Base-by-base conservation (phyloP, 2,329 filamentous ascomycete genomes). In the Curvularia sp. region DNA sequence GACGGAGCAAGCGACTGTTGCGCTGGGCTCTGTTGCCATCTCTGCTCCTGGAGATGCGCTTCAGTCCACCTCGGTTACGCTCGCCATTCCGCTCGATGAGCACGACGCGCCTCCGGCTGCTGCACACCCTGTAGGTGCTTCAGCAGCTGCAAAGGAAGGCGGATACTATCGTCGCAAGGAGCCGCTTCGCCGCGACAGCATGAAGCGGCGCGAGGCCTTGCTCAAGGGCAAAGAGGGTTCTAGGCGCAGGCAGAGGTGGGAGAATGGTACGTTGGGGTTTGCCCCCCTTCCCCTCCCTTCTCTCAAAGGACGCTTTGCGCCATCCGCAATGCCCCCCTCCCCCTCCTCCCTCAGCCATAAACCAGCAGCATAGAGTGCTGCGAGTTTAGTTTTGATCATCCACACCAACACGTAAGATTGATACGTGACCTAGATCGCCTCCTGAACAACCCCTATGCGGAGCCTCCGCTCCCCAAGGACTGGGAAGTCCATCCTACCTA, bases 181-280 rank as follows among this genome's bases (percentile, higher is more conserved):
- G 68, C 81, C 83, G 5, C 69, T 86, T 45, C 80, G 84, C 32
- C 83, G 86, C 49, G 87, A 89, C 68, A 88, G 85, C 67, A 69
- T 86, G 69, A 87, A 86, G 71, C 79, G 85, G 50, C 87, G 93
- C 18, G 92, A 97, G 65, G 86, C 88, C 2, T 74, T 96, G 51
- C 82, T 95, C 30, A 96, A 93, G 80, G 94, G 94, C 55, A 96
- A 96, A 67, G 93, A 97, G 77, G 94, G 94, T 32, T 94, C 87
- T 69, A 86, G 94, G 34, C 88, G 94, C 70, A 84, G 94, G 49
- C 89, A 94, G 69, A 85, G 94, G 55, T 98, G 93, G 93, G 95
- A 99, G 81, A 99, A 98, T 77, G 91, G 92, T 96, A 74, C 53
- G 51, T 64, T 19, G 49, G 52, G 46, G 57, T 42, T 43, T 43